These are phyloP conservation scores for Apophysomyces variabilis DNA, from an alignment of 371 early-diverging fungal species.

Conservation along the genomic window DNA sequence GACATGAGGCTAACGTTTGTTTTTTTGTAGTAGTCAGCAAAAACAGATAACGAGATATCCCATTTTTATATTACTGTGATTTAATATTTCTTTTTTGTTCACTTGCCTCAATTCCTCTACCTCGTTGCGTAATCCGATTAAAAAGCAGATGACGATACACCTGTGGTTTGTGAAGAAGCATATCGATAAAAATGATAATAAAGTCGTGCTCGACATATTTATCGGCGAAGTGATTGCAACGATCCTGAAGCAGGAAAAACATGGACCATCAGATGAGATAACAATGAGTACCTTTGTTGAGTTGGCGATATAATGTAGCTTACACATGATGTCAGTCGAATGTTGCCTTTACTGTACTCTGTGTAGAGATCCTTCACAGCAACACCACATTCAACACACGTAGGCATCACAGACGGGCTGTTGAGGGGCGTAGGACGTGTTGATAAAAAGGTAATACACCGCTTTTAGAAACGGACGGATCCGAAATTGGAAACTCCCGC, in stretches of 20 bases:
- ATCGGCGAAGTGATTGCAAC: conserved; percentile 88
- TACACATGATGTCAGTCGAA: conserved; percentile 88
- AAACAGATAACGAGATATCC: too few relatives aligned
- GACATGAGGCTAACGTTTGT: conserved; percentile 60
- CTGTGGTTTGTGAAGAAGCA: conserved; percentile 90
- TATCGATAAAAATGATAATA: conserved; percentile 91
- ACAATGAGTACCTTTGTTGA: background rate
- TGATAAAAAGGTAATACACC: background rate
- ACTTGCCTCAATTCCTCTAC: conserved; percentile 62
- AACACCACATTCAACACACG: conserved; percentile 87
- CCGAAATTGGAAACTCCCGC: too few relatives aligned
- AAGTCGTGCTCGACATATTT: conserved; percentile 94
- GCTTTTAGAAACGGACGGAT: background rate
- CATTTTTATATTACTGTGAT: too few relatives aligned
- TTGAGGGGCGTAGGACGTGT: background rate
- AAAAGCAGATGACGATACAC: conserved; percentile 91
- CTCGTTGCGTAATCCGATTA: conserved; percentile 67
- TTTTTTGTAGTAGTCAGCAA: too few relatives aligned
- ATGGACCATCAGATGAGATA: background rate
- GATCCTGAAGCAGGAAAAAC: conserved; percentile 44
- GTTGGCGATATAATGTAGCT: conserved; percentile 15
- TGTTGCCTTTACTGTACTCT: conserved; percentile 89
- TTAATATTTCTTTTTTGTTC: background rate
- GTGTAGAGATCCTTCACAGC: conserved; percentile 81
- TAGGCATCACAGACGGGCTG: conserved; percentile 50